These are phyloP conservation scores for Phoma sp. DNA, from an alignment of 2,329 filamentous ascomycete genomes.

Conservation along the genomic window DNA sequence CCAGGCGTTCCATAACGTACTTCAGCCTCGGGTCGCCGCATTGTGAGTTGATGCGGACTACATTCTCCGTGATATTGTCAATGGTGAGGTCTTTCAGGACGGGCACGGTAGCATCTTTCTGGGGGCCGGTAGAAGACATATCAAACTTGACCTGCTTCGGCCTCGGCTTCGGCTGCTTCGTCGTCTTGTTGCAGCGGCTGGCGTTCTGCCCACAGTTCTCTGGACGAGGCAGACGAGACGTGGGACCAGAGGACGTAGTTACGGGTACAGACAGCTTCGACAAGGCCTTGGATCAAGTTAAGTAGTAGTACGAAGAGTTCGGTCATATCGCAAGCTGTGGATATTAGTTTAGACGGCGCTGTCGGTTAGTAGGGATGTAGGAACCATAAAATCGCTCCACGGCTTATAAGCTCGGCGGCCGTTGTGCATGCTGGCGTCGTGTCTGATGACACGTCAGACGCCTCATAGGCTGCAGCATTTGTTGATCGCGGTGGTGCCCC, in stretches of 20 bases:
- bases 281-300: background rate
- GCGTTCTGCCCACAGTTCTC: constrained; percentile 12
- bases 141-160: background rate
- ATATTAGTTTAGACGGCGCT: constrained; percentile 2
- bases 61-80: constrained; percentile 81
- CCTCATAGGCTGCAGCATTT: constrained; percentile 11
- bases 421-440: background rate
- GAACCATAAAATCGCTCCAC: constrained; percentile 3
- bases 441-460: constrained; percentile 1
- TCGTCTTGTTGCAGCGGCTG: constrained; percentile 14
- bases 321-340: constrained; percentile 8
- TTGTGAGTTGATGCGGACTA: constrained; percentile 74
- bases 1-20: constrained; percentile 75
- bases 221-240: constrained; percentile 3
- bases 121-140: constrained; percentile 1
- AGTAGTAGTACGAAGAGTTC: constrained; percentile 6
- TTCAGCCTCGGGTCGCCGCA: constrained; percentile 68
- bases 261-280: background rate
- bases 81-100: constrained; percentile 73
- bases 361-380: background rate
- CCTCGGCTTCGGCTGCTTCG: background rate
- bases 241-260: constrained; percentile 12
- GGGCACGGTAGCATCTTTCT: constrained; percentile 45
- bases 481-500: background rate
- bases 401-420: background rate